These are phyloP conservation scores for Geosmithia flava DNA, from an alignment of 2,329 filamentous ascomycete genomes.

Conservation along the genomic window DNA sequence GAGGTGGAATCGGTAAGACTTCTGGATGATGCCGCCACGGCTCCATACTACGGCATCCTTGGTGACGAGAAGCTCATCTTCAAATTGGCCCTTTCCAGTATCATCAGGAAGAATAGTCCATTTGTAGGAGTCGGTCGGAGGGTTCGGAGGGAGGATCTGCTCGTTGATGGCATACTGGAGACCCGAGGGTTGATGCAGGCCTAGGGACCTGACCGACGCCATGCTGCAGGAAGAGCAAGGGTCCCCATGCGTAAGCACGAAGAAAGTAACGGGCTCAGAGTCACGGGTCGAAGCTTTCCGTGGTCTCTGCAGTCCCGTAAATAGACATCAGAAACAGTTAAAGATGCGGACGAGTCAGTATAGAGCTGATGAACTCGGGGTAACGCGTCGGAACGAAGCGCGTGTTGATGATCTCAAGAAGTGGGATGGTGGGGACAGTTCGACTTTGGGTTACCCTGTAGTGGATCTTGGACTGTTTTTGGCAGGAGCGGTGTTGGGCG, in stretches of 20 bases:
- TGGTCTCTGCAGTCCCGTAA: background rate
- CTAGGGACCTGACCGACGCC: constrained; percentile 84
- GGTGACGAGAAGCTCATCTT: constrained; percentile 75
- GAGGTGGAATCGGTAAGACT: constrained; percentile 73
- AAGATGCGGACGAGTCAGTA: background rate
- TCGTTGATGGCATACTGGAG: constrained; percentile 76
- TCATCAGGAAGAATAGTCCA: constrained; percentile 54
- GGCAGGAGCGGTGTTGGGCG: background rate
- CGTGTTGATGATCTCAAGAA: background rate
- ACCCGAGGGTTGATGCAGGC: constrained; percentile 78
- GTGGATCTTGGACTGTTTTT: background rate
- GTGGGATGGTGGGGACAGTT: background rate
- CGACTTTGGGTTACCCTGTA: background rate
- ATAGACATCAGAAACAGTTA: background rate
- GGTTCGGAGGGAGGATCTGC: constrained; percentile 57
- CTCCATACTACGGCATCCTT: constrained; percentile 77
- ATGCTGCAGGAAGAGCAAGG: constrained; percentile 33
- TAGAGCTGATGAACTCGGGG: background rate
- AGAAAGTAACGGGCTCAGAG: background rate
- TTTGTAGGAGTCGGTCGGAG: constrained; percentile 52
- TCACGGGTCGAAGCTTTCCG: background rate
- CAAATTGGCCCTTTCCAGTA: constrained; percentile 28
- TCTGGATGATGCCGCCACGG: constrained; percentile 70
- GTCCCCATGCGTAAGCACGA: background rate
- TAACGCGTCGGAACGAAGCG: background rate